A percentile compares a stretch with the other conserved stretches of the same genome.
Evolutionary conservation across 331 rosid species (phyloP).

Genomic region (Quercus phellos): DNA sequence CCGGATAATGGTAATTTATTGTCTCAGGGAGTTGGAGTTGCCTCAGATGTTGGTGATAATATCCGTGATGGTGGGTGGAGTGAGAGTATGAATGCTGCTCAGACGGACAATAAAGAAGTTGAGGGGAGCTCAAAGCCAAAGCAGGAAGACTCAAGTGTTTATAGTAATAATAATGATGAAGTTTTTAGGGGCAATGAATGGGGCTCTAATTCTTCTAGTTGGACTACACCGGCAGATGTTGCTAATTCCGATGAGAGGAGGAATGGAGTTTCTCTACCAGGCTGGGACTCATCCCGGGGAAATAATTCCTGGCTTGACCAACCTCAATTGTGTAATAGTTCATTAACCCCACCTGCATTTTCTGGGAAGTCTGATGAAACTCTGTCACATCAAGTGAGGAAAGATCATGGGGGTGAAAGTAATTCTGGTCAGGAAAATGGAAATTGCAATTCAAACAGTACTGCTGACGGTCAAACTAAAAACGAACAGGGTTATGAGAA

Average conservation of each 20-base stretch:
- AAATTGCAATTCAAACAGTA: slow-evolving; percentile 37
- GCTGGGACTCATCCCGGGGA: slow-evolving; percentile 36
- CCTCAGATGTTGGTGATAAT: slow-evolving; percentile 31
- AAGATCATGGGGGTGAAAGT: slow-evolving; percentile 32
- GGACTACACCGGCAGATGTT: slow-evolving; percentile 37
- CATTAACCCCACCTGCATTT: slow-evolving; percentile 39
- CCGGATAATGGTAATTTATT: slow-evolving; percentile 27
- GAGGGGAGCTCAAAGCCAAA: slow-evolving; percentile 29
- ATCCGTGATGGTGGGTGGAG: slow-evolving; percentile 24
- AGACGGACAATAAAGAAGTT: slow-evolving; percentile 20
- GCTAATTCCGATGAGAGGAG: slow-evolving; percentile 41
- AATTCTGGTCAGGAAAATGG: slow-evolving; percentile 33
- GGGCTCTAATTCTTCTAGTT: slow-evolving; percentile 41
- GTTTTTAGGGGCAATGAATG: slow-evolving; percentile 37
- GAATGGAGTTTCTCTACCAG: slow-evolving; percentile 31
- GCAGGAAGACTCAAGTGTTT: slow-evolving; percentile 32
- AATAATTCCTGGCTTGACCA: slow-evolving; percentile 25
- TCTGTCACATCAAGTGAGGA: slow-evolving; percentile 26
- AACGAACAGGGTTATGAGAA: slow-evolving; percentile 45
- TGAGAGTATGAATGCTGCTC: slow-evolving; percentile 23
- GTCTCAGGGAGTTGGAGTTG: slow-evolving; percentile 35
- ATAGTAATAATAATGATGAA: slow-evolving; percentile 35
- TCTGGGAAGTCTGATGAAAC: slow-evolving; percentile 29
- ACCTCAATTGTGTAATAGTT: slow-evolving; percentile 34
- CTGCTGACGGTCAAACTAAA: slow-evolving; percentile 41